Evolutionary conservation across 2,329 filamentous ascomycete genomes (phyloP).

Genomic region (Thielaviopsis musarum): DNA sequence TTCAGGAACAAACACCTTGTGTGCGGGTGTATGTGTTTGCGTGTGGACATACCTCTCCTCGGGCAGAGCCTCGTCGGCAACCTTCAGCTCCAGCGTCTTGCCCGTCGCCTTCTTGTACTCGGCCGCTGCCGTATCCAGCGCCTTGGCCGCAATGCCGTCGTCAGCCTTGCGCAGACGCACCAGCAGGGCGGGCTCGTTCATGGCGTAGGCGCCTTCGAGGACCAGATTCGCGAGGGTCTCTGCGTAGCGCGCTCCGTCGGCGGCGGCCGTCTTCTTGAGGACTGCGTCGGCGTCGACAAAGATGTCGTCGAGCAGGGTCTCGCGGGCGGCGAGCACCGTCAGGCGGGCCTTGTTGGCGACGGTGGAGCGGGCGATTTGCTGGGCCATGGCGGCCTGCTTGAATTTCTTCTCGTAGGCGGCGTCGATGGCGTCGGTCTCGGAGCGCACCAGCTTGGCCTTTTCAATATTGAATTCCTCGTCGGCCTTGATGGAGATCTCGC

Average conservation of each 20-base stretch:
- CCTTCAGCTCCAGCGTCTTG: constrained; percentile 48
- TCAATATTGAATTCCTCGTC: constrained; percentile 98
- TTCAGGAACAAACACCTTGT: too few relatives aligned
- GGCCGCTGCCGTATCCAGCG: constrained; percentile 55
- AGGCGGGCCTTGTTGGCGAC: constrained; percentile 92
- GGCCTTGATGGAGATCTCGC: constrained; percentile 94
- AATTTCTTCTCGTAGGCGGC: constrained; percentile 93
- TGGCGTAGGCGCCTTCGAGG: constrained; percentile 76
- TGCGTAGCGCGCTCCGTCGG: constrained; percentile 61
- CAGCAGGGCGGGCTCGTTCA: constrained; percentile 63
- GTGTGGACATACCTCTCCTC: constrained; percentile 62
- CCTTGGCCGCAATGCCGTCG: constrained; percentile 56
- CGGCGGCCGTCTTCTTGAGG: constrained; percentile 40
- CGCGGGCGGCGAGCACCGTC: constrained; percentile 69
- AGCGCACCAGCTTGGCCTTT: constrained; percentile 94
- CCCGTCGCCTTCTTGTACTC: constrained; percentile 71
- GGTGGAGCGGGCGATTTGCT: constrained; percentile 95
- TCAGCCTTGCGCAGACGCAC: constrained; percentile 70
- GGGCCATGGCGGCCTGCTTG: constrained; percentile 95
- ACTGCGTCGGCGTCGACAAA: constrained; percentile 67
- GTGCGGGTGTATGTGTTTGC: too few relatives aligned
- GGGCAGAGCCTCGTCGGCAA: constrained; percentile 64
- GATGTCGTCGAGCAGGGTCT: constrained; percentile 79
- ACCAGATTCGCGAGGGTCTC: constrained; percentile 61
- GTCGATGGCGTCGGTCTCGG: constrained; percentile 90